phyloP scores from a whole-genome alignment of 2,329 filamentous ascomycete genomes.

The Dryadomyces quercus-mongolicae region DNA sequence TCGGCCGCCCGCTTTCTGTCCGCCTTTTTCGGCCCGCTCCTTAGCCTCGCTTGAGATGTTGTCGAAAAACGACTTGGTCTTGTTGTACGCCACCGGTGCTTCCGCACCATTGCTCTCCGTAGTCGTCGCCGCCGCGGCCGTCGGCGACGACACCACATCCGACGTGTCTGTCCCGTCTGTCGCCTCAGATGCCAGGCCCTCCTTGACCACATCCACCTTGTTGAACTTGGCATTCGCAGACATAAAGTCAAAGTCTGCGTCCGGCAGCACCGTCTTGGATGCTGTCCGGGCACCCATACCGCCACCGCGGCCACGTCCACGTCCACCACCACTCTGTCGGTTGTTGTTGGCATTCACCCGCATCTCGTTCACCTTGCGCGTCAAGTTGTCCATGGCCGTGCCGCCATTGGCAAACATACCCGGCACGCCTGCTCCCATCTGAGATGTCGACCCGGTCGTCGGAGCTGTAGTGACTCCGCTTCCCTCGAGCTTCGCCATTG shows the following conservation, averaged over 20 bases:
- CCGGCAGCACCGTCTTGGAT: constrained; percentile 75
- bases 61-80: constrained; percentile 85
- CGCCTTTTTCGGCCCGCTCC: constrained; percentile 65
- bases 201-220: constrained; percentile 61
- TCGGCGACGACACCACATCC: constrained; percentile 18
- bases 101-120: background rate
- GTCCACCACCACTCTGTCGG: constrained; percentile 6
- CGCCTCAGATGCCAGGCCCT: constrained; percentile 78
- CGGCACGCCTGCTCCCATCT: background rate
- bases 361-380: constrained; percentile 68
- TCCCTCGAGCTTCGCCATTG: constrained; percentile 57
- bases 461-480: constrained; percentile 18
- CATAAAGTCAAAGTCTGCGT: constrained; percentile 87
- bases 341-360: constrained; percentile 40
- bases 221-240: constrained; percentile 80
- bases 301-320: constrained; percentile 23
- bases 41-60: constrained; percentile 93
- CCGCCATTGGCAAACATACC: constrained; percentile 26
- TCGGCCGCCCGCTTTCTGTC: constrained; percentile 59
- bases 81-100: constrained; percentile 60
- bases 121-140: constrained; percentile 4
- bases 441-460: constrained; percentile 13
- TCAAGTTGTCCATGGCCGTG: constrained; percentile 53
- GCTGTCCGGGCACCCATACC: constrained; percentile 31
- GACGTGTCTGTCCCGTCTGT: constrained; percentile 44